phyloP scores from a whole-genome alignment of 305 asterid genomes.

The Andrographis paniculata region DNA sequence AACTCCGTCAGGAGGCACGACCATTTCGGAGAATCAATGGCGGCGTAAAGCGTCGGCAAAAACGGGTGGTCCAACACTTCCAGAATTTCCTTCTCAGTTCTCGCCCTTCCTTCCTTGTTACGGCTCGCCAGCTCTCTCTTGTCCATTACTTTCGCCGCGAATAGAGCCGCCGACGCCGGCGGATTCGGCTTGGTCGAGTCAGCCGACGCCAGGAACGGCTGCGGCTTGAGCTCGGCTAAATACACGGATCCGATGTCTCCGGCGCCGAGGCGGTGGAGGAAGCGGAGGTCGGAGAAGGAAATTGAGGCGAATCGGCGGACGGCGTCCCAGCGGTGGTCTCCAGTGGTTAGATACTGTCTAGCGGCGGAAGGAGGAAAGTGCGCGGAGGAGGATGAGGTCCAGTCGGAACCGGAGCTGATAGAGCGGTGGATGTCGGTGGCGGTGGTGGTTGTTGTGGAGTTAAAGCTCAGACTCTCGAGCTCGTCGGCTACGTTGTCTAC shows the following conservation, averaged over 20 bases:
- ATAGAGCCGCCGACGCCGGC: conserved; percentile 25
- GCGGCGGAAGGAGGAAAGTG: conserved; percentile 26
- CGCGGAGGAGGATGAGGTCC: conserved; percentile 53
- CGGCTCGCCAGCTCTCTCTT: conserved; percentile 74
- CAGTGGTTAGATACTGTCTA: conserved; percentile 34
- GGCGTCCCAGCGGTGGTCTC: conserved; percentile 73
- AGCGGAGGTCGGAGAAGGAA: conserved; percentile 73
- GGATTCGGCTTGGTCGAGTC: conserved; percentile 5
- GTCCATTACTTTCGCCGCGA: conserved; percentile 98
- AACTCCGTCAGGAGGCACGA: conserved; percentile 82
- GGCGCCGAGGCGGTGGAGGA: conserved; percentile 85
- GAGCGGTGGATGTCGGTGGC: conserved; percentile 92
- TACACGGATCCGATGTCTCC: conserved; percentile 94
- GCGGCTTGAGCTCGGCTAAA: conserved; percentile 56
- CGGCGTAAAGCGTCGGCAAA: conserved; percentile 73
- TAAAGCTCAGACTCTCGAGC: conserved; percentile 85
- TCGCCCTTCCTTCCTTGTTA: conserved; percentile 84
- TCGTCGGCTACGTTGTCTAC: conserved; percentile 67
- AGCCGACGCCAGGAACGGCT: not conserved
- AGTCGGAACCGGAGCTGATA: conserved; percentile 81
- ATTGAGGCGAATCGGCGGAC: conserved; percentile 46
- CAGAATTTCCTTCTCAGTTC: conserved; percentile 79
- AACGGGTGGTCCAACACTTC: conserved; percentile 92
- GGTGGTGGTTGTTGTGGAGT: conserved; percentile 64
- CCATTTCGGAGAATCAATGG: conserved; percentile 83